Evolutionary conservation across 2,329 filamentous ascomycete species (phyloP).

Genomic region (Pseudocercospora macadamiae): DNA sequence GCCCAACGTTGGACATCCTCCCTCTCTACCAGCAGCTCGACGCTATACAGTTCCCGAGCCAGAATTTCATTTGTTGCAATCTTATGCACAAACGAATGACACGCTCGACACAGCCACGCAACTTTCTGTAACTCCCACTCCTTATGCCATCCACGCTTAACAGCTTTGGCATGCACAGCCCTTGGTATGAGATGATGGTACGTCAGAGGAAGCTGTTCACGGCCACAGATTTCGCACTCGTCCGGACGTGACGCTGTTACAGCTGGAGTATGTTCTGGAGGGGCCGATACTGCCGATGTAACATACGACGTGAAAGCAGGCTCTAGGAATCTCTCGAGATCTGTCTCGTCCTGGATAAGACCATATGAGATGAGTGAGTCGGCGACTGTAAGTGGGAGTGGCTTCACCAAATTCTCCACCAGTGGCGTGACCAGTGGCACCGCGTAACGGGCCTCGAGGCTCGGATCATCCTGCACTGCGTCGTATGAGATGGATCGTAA

Average conservation of each 20-base stretch:
- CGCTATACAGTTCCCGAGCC: conserved; percentile 71
- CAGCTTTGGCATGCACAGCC: conserved; percentile 72
- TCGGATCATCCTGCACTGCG: conserved; percentile 52
- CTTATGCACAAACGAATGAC: conserved; percentile 79
- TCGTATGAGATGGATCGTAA: conserved; percentile 66
- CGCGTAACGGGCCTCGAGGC: conserved; percentile 51
- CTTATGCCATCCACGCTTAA: conserved; percentile 78
- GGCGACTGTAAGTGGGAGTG: conserved; percentile 61
- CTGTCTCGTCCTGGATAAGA: conserved; percentile 56
- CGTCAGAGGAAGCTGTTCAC: conserved; percentile 74
- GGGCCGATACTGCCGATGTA: conserved; percentile 58
- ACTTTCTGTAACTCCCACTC: conserved; percentile 76
- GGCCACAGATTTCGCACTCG: conserved; percentile 74
- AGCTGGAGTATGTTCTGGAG: conserved; percentile 61
- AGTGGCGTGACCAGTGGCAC: conserved; percentile 47
- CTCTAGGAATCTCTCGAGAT: conserved; percentile 60
- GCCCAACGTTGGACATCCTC: conserved; percentile 74
- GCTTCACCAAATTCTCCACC: conserved; percentile 53
- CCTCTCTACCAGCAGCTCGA: conserved; percentile 69
- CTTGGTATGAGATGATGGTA: conserved; percentile 89
- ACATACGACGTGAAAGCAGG: conserved; percentile 68
- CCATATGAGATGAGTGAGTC: conserved; percentile 72
- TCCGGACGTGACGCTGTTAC: conserved; percentile 51
- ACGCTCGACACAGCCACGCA: conserved; percentile 83
- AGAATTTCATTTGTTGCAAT: conserved; percentile 77